These are phyloP conservation scores for Alternaria sp. DNA, from an alignment of 2,329 filamentous ascomycete genomes.

Conservation along the genomic window DNA sequence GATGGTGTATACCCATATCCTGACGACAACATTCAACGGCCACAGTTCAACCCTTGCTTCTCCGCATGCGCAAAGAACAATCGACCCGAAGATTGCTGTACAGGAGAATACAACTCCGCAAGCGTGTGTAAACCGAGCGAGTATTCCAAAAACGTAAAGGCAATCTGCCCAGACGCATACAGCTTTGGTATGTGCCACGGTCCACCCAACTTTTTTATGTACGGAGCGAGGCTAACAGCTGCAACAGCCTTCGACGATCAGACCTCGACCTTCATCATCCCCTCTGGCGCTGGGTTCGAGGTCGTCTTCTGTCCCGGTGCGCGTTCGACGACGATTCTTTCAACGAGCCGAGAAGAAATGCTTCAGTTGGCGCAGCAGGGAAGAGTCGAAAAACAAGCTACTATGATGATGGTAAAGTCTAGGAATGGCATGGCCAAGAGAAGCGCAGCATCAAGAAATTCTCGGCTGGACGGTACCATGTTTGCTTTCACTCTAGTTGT, in stretches of 20 bases:
- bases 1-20: conserved; percentile 83
- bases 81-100: conserved; percentile 75
- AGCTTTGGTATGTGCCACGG: conserved; percentile 69
- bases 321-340: conserved; percentile 60
- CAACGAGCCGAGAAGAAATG: conserved; percentile 49
- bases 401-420: conserved; percentile 27
- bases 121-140: conserved; percentile 70
- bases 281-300: conserved; percentile 76
- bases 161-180: conserved; percentile 83
- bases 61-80: conserved; percentile 77
- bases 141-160: conserved; percentile 75
- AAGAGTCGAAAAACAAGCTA: conserved; percentile 39
- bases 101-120: conserved; percentile 71
- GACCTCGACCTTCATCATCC: conserved; percentile 65
- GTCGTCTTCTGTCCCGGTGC: conserved; percentile 77
- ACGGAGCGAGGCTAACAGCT: conserved; percentile 6
- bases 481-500: conserved; percentile 22
- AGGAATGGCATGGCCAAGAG: conserved; percentile 30
- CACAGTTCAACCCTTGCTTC: conserved; percentile 78
- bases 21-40: conserved; percentile 74
- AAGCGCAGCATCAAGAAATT: conserved; percentile 23
- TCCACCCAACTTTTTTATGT: not conserved
- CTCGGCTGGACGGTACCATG: conserved; percentile 14
- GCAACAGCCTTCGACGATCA: conserved; percentile 64
- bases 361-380: conserved; percentile 45